Percentiles rank a stretch among this genome's conserved stretches.
Conservation (phyloP, 371 early-diverging fungal species). For the Choanephora cucurbitarum region DNA sequence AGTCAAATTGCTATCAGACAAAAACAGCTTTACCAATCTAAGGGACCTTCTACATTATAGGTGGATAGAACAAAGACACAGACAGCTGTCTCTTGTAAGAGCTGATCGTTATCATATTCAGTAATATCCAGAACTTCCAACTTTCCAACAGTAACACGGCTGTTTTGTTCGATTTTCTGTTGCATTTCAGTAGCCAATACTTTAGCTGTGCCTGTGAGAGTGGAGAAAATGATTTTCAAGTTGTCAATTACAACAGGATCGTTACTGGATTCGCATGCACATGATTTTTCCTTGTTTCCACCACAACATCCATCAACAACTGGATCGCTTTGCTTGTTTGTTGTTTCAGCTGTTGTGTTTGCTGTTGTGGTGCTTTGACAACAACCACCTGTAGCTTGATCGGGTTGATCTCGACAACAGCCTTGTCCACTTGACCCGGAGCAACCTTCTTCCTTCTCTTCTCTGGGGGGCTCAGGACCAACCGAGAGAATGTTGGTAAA, state of each 20-base stretch:
- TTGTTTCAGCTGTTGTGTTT: too few relatives aligned
- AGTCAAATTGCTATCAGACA: neutral
- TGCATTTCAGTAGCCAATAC: conserved; percentile 42
- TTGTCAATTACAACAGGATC: conserved; percentile 34
- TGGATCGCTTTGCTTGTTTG: conserved; percentile 1
- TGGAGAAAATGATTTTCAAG: conserved; percentile 52
- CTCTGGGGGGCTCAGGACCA: conserved; percentile 34
- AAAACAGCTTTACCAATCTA: conserved; percentile 57
- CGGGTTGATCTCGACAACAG: conserved; percentile 32
- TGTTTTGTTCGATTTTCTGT: conserved; percentile 21
- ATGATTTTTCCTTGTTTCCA: conserved; percentile 6
- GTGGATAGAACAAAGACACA: conserved; percentile 72
- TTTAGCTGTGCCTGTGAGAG: conserved; percentile 55
- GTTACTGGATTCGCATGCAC: conserved; percentile 18
- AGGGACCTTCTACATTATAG: conserved; percentile 74
- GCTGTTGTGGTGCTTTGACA: conserved; percentile 7
- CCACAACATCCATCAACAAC: conserved; percentile 5
- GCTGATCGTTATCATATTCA: conserved; percentile 74
- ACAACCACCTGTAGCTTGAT: conserved; percentile 5
- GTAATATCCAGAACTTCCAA: conserved; percentile 58
- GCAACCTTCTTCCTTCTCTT: conserved; percentile 19
- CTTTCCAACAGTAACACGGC: conserved; percentile 23
- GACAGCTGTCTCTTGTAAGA: conserved; percentile 58
- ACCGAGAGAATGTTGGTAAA: conserved; percentile 50
- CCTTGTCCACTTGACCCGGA: conserved; percentile 24